Evolutionary conservation across 164 flowering plant species (phyloP).

Genomic region (Vitis rotundifolia): DNA sequence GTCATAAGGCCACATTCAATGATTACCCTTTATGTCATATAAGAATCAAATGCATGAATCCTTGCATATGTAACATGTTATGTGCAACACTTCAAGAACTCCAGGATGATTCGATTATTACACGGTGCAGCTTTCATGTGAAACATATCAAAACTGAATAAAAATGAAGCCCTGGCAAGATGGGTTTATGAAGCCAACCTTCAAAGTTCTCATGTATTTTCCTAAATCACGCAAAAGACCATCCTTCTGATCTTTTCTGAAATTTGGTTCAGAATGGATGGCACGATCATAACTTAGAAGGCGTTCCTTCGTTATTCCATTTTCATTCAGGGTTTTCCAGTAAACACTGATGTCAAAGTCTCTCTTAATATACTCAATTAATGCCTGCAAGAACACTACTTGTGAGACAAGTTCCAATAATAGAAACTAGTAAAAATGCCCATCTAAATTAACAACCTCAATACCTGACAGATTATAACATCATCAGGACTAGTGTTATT

Average conservation of each 20-base stretch:
- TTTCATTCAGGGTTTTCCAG: conserved; percentile 88
- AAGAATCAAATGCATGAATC: background rate
- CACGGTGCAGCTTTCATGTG: too few species aligned
- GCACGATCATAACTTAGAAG: conserved; percentile 98
- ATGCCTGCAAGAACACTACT: conserved; percentile 62
- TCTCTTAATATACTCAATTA: conserved; percentile 77
- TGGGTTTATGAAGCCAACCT: conserved; percentile 47
- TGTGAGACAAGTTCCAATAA: conserved; percentile 5
- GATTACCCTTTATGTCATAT: background rate
- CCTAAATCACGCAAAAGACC: conserved; percentile 94
- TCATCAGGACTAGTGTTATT: conserved; percentile 99
- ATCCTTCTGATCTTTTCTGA: conserved; percentile 76
- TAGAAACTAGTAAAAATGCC: conserved; percentile 4
- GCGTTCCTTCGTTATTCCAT: conserved; percentile 95
- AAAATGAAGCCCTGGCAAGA: background rate
- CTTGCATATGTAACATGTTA: too few species aligned
- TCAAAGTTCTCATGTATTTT: conserved; percentile 89
- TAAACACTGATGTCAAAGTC: conserved; percentile 83
- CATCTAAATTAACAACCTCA: conserved; percentile 10
- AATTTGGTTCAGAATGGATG: conserved; percentile 86
- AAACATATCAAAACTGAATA: background rate
- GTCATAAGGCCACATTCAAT: background rate
- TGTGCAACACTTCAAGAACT: too few species aligned
- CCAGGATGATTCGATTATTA: too few species aligned
- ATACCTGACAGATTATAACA: conserved; percentile 95